Evolutionary conservation across 2,329 filamentous ascomycete species (phyloP).

Genomic region (Scedosporium boydii): DNA sequence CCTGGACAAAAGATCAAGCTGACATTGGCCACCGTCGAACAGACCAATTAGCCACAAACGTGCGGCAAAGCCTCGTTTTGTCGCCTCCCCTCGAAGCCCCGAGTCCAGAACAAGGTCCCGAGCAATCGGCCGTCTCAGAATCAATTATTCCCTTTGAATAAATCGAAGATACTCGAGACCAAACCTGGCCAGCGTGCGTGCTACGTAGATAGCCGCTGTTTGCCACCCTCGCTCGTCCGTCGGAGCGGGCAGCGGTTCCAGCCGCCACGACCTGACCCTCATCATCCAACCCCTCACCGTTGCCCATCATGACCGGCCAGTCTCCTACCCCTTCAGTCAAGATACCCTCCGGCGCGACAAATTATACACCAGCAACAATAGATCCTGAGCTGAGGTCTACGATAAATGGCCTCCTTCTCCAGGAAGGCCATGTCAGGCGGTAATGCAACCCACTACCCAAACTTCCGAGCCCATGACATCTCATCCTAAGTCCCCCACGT

Average conservation of each 20-base stretch:
- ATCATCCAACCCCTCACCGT: neutral
- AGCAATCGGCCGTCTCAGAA: no score
- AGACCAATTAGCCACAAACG: neutral
- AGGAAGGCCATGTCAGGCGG: slow-evolving; percentile 51
- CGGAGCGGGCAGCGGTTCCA: neutral
- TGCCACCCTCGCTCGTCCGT: neutral
- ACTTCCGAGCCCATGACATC: neutral
- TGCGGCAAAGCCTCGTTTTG: neutral
- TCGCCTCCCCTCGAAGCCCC: neutral
- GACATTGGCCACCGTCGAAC: neutral
- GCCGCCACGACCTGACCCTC: neutral
- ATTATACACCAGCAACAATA: slow-evolving; percentile 50
- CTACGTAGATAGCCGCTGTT: neutral
- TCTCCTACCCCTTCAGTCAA: slow-evolving; percentile 47
- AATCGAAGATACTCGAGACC: neutral
- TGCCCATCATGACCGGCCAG: slow-evolving; percentile 9
- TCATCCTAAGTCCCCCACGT: neutral
- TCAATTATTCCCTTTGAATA: neutral
- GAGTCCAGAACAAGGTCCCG: no score
- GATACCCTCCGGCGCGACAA: slow-evolving; percentile 48
- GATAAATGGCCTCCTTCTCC: slow-evolving; percentile 49
- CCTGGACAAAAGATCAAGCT: neutral
- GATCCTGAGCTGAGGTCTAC: slow-evolving; percentile 54
- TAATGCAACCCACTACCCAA: slow-evolving; percentile 22
- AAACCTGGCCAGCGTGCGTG: neutral